Evolutionary conservation across 306 rosid genomes (phyloP), one percentile per base, ranked within the genome.

Genomic region (Quercus aquifolioides): DNA sequence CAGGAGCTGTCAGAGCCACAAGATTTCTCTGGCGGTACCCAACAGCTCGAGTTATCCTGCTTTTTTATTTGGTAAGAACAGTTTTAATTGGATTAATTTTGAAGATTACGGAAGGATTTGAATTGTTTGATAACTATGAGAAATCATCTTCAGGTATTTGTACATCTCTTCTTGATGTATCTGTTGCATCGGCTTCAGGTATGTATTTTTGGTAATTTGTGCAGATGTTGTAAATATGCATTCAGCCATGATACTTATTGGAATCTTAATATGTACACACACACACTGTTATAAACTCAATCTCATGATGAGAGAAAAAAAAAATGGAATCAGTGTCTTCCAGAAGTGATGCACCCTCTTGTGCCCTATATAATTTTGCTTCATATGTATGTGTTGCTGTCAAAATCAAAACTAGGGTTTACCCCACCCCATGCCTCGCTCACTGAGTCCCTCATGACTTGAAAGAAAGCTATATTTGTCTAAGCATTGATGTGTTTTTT

Each of bases 21-120:
- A 89, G 97, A 84, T 95, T 95, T 87, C 98, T 95, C 56, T 91
- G 99, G 99, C 96, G 90, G 65, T 90, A 95, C 87, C 99, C 99
- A 10, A 89, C 89, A 46, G 99, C 99, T 81, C 90, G 98, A 67
- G 90, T 95, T 71, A 59, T 77, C 81, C 77, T 95, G 79, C 90
- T 95, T 30, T 90, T 87, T 87, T 95, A 95, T 84, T 82, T 95
- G 94, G 99, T 95, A 86, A 89, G 86, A 77, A 52, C 69, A 55
- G 49, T 57, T 73, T 51, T 14, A 65, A 25, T 12, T 65, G 58
- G 78, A 38, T 68, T 52, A 18, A 51, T 18, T 49, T 71, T 19
- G 73, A 74, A 70, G 59, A 46, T 69, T 21, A 38, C 60, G 15
- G 74, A 80, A 73, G 59, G 70, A 64, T 76, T 64, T 71, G 58